phyloP scores from a whole-genome alignment of 306 rosid genomes.

The Lupinus albus region DNA sequence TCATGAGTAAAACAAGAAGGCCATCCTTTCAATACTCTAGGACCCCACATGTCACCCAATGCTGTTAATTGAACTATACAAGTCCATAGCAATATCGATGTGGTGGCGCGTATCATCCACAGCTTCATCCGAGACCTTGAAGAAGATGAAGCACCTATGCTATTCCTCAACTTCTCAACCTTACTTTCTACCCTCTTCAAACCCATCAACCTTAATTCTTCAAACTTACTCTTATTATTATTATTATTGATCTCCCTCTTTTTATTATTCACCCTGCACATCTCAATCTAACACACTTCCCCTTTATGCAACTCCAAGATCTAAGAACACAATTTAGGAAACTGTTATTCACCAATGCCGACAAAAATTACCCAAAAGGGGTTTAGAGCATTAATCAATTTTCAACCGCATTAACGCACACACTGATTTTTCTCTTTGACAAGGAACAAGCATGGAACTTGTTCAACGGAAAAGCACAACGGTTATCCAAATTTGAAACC shows the following conservation, averaged over 20 bases:
- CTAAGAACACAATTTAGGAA: conserved; percentile 3
- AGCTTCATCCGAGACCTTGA: conserved; percentile 85
- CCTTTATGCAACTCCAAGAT: conserved; percentile 31
- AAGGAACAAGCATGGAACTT: neutral
- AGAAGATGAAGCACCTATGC: conserved; percentile 47
- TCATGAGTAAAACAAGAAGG: conserved; percentile 89
- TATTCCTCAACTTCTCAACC: conserved; percentile 57
- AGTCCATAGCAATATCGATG: conserved; percentile 88
- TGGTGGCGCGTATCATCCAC: conserved; percentile 92
- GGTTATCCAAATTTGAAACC: conserved; percentile 28
- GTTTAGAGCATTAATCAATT: conserved; percentile 13
- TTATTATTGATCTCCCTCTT: conserved; percentile 22
- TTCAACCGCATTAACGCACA: conserved; percentile 21
- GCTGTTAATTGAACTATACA: conserved; percentile 89
- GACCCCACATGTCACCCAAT: conserved; percentile 91
- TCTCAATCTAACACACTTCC: conserved; percentile 31
- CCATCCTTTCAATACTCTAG: conserved; percentile 97
- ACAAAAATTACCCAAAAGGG: neutral
- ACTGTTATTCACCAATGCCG: conserved; percentile 39
- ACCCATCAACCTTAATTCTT: conserved; percentile 64
- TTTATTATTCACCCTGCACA: conserved; percentile 51
- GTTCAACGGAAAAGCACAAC: conserved; percentile 4
- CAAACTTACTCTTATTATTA: conserved; percentile 33
- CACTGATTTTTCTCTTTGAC: neutral
- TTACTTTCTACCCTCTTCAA: conserved; percentile 55